These are phyloP conservation scores for Aspergillus sp. DNA, from an alignment of 2,329 filamentous ascomycete species.

Conservation along the genomic window DNA sequence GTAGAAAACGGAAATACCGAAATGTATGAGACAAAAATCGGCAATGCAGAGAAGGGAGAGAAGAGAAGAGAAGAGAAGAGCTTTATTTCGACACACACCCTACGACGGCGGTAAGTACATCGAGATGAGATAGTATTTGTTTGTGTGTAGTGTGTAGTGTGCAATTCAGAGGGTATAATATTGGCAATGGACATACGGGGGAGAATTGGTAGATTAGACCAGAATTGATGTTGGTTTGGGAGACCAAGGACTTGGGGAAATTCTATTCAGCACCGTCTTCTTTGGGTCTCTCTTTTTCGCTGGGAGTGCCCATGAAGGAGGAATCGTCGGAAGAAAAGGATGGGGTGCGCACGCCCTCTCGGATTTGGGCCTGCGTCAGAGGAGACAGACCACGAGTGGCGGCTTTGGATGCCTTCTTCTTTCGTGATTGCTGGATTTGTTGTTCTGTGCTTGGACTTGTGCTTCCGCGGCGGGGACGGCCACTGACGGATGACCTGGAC, in stretches of 20 bases:
- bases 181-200: slow-evolving; percentile 5
- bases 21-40: neutral
- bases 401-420: slow-evolving; percentile 35
- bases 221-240: neutral
- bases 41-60: neutral
- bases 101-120: neutral
- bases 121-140: slow-evolving; percentile 1
- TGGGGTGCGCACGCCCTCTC: slow-evolving; percentile 36
- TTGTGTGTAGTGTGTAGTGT: neutral
- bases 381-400: slow-evolving; percentile 37
- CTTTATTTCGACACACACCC: neutral
- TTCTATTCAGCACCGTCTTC: slow-evolving; percentile 24
- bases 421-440: slow-evolving; percentile 33
- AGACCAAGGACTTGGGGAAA: neutral
- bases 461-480: slow-evolving; percentile 40
- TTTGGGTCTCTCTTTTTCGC: slow-evolving; percentile 28
- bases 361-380: slow-evolving; percentile 40
- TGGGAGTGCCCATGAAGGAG: slow-evolving; percentile 23
- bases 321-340: slow-evolving; percentile 43
- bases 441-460: slow-evolving; percentile 29
- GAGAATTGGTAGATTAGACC: neutral
- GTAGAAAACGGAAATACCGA: neutral
- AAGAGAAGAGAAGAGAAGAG: neutral
- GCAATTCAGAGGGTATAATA: slow-evolving; percentile 12
- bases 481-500: slow-evolving; percentile 33